These are phyloP conservation scores for Monosporascus sp. DNA, from an alignment of 2,329 filamentous ascomycete genomes.

Conservation along the genomic window DNA sequence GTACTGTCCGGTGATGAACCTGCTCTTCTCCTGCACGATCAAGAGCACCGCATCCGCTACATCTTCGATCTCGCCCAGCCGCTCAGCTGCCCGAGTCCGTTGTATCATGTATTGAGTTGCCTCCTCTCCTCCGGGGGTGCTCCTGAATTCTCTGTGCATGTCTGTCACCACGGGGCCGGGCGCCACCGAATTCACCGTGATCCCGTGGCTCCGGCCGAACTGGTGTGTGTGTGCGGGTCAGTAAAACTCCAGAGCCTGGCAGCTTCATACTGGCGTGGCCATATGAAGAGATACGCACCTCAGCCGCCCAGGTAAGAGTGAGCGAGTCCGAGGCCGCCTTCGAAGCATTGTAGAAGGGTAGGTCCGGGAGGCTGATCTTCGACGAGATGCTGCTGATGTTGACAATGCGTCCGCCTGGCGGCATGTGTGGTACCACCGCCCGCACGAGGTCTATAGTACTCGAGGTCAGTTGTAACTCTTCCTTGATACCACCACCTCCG, in stretches of 20 bases:
- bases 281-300: conserved; percentile 5
- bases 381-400: conserved; percentile 28
- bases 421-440: conserved; percentile 24
- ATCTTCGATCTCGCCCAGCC: conserved; percentile 12
- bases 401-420: conserved; percentile 29
- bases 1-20: conserved; percentile 18
- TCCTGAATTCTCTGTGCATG: conserved; percentile 1
- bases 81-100: conserved; percentile 6
- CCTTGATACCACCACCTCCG: not conserved
- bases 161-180: conserved; percentile 15
- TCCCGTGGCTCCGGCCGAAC: conserved; percentile 14
- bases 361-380: conserved; percentile 8
- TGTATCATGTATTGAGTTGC: conserved; percentile 1
- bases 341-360: conserved; percentile 10
- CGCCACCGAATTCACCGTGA: conserved; percentile 15
- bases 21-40: conserved; percentile 14
- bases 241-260: not conserved
- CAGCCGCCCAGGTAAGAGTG: conserved; percentile 8
- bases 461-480: not conserved
- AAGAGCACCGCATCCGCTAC: conserved; percentile 15
- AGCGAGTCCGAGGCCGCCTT: conserved; percentile 13
- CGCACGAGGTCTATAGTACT: conserved; percentile 14
- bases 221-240: conserved; percentile 1
- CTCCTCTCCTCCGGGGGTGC: conserved; percentile 4
- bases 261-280: not conserved